Conservation (phyloP, 1,284 basidiomycete species). For the Tilletia horrida region DNA sequence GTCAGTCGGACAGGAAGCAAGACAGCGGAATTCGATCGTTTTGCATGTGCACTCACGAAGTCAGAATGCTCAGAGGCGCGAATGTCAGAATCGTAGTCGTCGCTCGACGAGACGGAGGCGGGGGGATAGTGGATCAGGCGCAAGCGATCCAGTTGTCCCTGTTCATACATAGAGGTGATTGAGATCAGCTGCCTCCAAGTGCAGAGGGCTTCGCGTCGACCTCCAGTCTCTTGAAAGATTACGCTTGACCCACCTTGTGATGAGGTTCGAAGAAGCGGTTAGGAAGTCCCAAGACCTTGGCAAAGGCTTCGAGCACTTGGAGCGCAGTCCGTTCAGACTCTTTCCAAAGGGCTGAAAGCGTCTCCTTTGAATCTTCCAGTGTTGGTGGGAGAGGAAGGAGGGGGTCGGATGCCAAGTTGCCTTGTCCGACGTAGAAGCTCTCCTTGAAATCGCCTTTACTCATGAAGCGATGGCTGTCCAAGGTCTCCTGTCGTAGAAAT, state of each 20-base stretch:
- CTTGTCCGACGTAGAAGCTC: constrained; percentile 38
- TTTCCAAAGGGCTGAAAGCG: constrained; percentile 29
- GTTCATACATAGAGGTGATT: constrained; percentile 17
- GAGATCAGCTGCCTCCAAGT: not conserved
- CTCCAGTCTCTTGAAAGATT: not conserved
- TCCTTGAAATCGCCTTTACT: constrained; percentile 43
- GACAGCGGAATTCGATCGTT: not conserved
- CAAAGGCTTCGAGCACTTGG: constrained; percentile 34
- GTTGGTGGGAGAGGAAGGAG: constrained; percentile 25
- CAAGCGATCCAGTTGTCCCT: constrained; percentile 36
- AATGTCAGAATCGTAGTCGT: constrained; percentile 23
- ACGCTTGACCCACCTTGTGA: constrained; percentile 1
- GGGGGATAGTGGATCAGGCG: constrained; percentile 47
- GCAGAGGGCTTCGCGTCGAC: not conserved
- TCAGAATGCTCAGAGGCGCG: constrained; percentile 59
- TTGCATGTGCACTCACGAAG: constrained; percentile 57
- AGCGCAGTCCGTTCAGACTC: constrained; percentile 34
- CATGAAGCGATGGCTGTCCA: constrained; percentile 27
- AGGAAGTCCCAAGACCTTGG: constrained; percentile 30
- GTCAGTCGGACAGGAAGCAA: too few species aligned
- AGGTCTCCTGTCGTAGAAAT: constrained; percentile 16
- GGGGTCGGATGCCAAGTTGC: too few species aligned
- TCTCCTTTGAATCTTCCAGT: constrained; percentile 20
- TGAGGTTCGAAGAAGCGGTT: constrained; percentile 24
- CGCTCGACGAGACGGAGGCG: constrained; percentile 19